Evolutionary conservation across 352 stramenopile species (phyloP).

Genomic region (Globisporangium viniferum): DNA sequence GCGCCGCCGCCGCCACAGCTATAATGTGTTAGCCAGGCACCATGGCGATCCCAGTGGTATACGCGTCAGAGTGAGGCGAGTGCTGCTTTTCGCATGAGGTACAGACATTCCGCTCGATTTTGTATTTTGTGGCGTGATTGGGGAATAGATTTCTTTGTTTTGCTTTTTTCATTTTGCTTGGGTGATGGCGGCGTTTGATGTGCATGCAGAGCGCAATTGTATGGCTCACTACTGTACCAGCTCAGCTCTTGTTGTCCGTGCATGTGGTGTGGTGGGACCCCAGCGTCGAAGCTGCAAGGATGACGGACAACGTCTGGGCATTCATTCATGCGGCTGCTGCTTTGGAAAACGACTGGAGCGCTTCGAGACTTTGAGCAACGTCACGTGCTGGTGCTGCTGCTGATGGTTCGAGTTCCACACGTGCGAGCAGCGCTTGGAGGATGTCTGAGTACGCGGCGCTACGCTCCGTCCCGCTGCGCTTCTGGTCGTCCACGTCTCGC

Average conservation of each 20-base stretch:
- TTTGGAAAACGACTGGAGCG: conserved; percentile 5
- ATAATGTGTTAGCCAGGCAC: background rate
- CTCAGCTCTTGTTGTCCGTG: background rate
- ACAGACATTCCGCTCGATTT: background rate
- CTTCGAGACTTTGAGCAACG: conserved; percentile 1
- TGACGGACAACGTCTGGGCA: background rate
- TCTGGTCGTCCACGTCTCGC: background rate
- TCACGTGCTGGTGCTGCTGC: background rate
- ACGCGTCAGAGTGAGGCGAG: background rate
- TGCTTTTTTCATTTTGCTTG: background rate
- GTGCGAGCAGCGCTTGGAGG: conserved; percentile 7
- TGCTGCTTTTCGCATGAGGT: background rate
- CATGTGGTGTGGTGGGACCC: background rate
- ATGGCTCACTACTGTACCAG: background rate
- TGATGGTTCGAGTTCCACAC: background rate
- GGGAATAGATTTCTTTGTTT: conserved; percentile 10
- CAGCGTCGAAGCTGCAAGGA: background rate
- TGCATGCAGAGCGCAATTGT: background rate
- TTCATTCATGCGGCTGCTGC: conserved; percentile 1
- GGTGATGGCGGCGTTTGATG: background rate
- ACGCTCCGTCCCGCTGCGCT: background rate
- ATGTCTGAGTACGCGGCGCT: background rate
- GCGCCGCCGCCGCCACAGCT: background rate
- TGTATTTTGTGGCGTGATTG: conserved; percentile 1
- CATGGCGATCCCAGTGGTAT: background rate